Evolutionary conservation across 805 yeast genomes (phyloP).

Genomic region (Torulaspora gathmanii): DNA sequence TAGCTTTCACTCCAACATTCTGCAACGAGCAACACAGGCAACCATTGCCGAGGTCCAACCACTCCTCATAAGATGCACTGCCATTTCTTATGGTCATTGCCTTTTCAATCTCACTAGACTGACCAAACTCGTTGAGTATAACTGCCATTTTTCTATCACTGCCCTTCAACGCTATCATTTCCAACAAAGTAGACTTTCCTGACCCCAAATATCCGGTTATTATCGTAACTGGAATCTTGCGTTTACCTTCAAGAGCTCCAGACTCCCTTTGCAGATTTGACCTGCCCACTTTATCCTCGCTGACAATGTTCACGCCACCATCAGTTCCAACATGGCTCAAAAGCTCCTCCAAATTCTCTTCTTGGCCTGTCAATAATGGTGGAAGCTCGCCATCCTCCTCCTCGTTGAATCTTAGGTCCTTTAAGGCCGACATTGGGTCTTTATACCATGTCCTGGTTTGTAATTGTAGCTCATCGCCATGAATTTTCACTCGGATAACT

Average conservation of each 20-base stretch:
- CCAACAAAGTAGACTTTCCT: slow-evolving; percentile 85
- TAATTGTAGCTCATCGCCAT: not conserved
- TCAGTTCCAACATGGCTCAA: slow-evolving; percentile 23
- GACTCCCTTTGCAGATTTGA: slow-evolving; percentile 28
- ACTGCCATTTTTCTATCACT: slow-evolving; percentile 80
- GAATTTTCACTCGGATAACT: slow-evolving; percentile 6
- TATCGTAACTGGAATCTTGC: slow-evolving; percentile 82
- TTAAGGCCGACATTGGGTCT: slow-evolving; percentile 29
- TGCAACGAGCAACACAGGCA: slow-evolving; percentile 95
- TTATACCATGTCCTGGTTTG: not conserved
- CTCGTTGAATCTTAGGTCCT: slow-evolving; percentile 28
- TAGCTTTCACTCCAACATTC: slow-evolving; percentile 91
- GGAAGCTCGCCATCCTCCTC: slow-evolving; percentile 37
- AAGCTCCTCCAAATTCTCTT: slow-evolving; percentile 25
- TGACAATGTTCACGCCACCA: slow-evolving; percentile 30
- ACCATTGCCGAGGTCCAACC: slow-evolving; percentile 96
- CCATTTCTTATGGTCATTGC: slow-evolving; percentile 60
- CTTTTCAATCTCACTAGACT: slow-evolving; percentile 83
- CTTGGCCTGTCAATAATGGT: slow-evolving; percentile 28
- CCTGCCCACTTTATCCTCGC: slow-evolving; percentile 28
- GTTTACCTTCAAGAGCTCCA: slow-evolving; percentile 4
- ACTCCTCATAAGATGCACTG: slow-evolving; percentile 67
- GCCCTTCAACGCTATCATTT: slow-evolving; percentile 58
- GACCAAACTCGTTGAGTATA: slow-evolving; percentile 88
- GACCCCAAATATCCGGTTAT: slow-evolving; percentile 94